These are phyloP conservation scores for Brassica napus DNA, from an alignment of 345 rosid species.

Conservation along the genomic window Da-Ae NC_063446.1:58740501-58741000, in stretches of 20 bases:
- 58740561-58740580: too few species aligned
- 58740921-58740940: background rate
- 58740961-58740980: background rate
- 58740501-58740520: too few species aligned
- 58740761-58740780: conserved; percentile 3
- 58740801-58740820: background rate
- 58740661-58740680: conserved; percentile 4
- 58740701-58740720: background rate
- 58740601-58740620: too few species aligned
- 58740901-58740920: background rate
- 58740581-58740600: too few species aligned
- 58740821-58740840: background rate
- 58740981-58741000: background rate
- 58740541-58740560: too few species aligned
- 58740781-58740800: background rate
- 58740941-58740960: conserved; percentile 20
- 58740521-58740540: too few species aligned
- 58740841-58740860: too few species aligned
- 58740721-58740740: background rate
- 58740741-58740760: conserved; percentile 1
- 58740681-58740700: background rate
- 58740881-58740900: conserved; percentile 17
- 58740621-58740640: too few species aligned
- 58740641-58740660: too few species aligned
- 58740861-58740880: conserved; percentile 7